Evolutionary conservation across 345 rosid species (phyloP), one percentile per base, ranked within the genome.

Genomic region (Populus ilicifolia): DNA sequence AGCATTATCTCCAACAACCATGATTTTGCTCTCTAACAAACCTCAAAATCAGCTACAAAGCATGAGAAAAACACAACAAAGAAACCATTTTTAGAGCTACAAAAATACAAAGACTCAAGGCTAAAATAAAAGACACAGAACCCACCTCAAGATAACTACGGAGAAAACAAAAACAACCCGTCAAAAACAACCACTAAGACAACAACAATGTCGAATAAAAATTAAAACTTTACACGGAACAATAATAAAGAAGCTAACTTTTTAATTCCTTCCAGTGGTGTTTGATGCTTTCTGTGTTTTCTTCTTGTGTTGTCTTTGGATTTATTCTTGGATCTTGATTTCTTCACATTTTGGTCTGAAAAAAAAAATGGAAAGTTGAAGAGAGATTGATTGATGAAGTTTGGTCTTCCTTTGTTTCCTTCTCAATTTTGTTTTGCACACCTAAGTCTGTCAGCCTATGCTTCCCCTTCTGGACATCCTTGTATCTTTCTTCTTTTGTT

Each of bases 1-100:
- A 78, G 90, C 94, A 89, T 89, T 91, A 82, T 96, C 99, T 74
- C 92, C 91, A 69, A 96, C 97, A 77, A 92, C 97, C 98, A 96
- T 96, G 88, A 87, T 89, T 9, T 23, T n/a, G 13, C 27, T 56
- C 29, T 59, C 63, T 59, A 59, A 59, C 63, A 59, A 59, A 59
- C 63, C 63, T 59, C 63, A 23, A 59, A 59, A 59, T 59, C 63
- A 59, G 25, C 63, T 59, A n/a, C 27, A n/a, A 23, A 59, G 23
- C 63, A 59, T 25, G 63, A 56, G 29, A 9, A n/a, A n/a, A 54
- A 54, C 27, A 54, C 62, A 54, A n/a, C 29, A 59, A 59, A 21
- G 8, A 56, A 56, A 59, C 6, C 14, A 59, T 59, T 59, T 56
- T 59, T 59, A 59, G 27, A 9, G 13, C 29, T n/a, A 59, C 5